Base-by-base conservation (phyloP, 2,329 filamentous ascomycete genomes). In the Teratosphaeria nubilosa region DNA sequence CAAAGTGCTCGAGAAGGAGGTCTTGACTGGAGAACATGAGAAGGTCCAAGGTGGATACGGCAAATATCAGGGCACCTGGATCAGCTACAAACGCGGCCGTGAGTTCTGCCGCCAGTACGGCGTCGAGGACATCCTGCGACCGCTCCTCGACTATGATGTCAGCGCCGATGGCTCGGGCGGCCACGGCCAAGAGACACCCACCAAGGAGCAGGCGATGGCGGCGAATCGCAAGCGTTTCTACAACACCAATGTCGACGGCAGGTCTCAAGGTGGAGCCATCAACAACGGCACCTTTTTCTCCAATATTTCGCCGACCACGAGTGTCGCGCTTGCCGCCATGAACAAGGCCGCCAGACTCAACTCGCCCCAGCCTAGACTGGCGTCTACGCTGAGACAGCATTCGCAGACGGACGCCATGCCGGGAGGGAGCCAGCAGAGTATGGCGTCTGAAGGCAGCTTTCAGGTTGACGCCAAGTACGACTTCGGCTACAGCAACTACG, bases 51-150 rank as follows among this genome's bases (percentile, higher is more conserved):
- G 94, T 34, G 94, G 94, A 5, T 99, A 99, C 69, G 94, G 94
- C 64, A 97, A 97, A 77, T 99, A 99, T 69, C 94, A 99, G 77
- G 94, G 94, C 57, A 99, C 94, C 2, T 99, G 94, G 94, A 95
- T 99, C 69, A 90, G 88, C 69, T 97, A 95, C 69, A 88, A 92
- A 54, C 85, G 92, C 61, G 94, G 92, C 1, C 82, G 95, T 52
- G 90, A 96, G 69, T 92, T 99, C 66, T 97, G 94, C 73, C 85
- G 88, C 50, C 82, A 85, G 69, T 86, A 86, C 67, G 82, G 82
- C 58, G 89, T 94, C 32, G 88, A 92, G 71, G 88, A 92, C 63
- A 68, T 90, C 5, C 76, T 94, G 53, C 81, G 84, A 24, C 87
- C 88, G 16, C 79, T 94, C 5, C 75, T 94, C 56, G 90, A 87